These are phyloP conservation scores for Pueraria montana DNA, from an alignment of 306 rosid genomes.

Conservation along the genomic window DNA sequence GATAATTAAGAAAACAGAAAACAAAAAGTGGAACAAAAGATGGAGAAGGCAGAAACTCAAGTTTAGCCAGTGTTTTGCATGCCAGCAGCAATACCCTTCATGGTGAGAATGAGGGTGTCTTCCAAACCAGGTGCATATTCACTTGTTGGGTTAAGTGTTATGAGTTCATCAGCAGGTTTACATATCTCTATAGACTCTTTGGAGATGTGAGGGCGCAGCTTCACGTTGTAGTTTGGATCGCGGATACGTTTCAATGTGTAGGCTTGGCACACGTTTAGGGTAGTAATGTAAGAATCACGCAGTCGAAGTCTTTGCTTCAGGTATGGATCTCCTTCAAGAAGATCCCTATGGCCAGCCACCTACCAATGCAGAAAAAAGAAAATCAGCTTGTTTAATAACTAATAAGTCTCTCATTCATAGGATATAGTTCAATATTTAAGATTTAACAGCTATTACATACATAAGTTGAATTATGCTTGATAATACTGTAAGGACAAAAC, in stretches of 20 bases:
- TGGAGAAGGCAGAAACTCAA: not conserved
- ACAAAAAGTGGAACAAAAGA: not conserved
- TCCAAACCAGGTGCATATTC: slow-evolving; percentile 96
- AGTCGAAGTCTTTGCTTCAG: slow-evolving; percentile 86
- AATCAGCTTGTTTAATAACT: slow-evolving; percentile 18
- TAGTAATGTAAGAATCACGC: slow-evolving; percentile 90
- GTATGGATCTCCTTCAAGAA: slow-evolving; percentile 87
- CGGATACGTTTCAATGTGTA: slow-evolving; percentile 88
- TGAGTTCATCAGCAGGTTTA: slow-evolving; percentile 84
- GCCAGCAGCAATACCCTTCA: slow-evolving; percentile 99
- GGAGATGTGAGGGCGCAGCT: slow-evolving; percentile 75
- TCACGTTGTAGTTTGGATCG: slow-evolving; percentile 73
- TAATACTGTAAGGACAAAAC: not conserved
- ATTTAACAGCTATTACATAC: not conserved
- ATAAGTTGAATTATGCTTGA: not conserved
- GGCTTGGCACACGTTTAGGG: slow-evolving; percentile 91
- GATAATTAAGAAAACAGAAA: not conserved
- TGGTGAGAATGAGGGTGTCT: slow-evolving; percentile 94
- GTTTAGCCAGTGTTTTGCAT: slow-evolving; percentile 89
- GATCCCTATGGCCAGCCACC: slow-evolving; percentile 93
- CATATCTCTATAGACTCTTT: slow-evolving; percentile 66
- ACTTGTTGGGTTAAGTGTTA: slow-evolving; percentile 83
- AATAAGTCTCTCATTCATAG: too few species aligned
- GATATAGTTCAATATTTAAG: too few species aligned
- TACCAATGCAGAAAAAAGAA: slow-evolving; percentile 38